These are phyloP conservation scores for Vinca minor DNA, from an alignment of 257 asterid species.

Conservation along the genomic window DNA sequence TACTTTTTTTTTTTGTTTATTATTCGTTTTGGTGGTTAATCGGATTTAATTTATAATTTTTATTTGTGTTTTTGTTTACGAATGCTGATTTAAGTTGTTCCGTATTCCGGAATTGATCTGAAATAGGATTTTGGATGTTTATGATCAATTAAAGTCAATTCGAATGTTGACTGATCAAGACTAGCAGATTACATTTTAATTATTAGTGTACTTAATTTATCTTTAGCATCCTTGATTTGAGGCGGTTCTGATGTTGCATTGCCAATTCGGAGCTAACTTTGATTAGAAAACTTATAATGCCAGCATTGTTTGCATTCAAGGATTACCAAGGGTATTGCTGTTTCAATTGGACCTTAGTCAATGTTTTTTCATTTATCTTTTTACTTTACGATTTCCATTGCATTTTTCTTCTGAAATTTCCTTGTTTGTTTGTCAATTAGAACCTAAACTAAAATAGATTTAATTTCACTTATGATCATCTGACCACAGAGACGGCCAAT, in stretches of 20 bases:
- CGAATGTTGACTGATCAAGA: constrained; percentile 10
- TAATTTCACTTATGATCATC: neutral
- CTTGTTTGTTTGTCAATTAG: neutral
- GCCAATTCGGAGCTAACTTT: neutral
- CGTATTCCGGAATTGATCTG: neutral
- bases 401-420: neutral
- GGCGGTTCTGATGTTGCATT: neutral
- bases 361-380: neutral
- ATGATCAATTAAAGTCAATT: neutral
- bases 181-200: neutral
- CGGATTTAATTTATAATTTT: no score
- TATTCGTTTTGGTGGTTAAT: neutral
- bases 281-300: neutral
- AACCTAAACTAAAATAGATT: neutral
- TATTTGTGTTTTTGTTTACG: neutral
- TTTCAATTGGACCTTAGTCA: neutral
- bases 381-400: neutral
- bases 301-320: no score
- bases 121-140: neutral
- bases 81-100: neutral
- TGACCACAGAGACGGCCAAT: neutral
- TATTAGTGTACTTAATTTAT: neutral
- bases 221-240: neutral
- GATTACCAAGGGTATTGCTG: neutral
- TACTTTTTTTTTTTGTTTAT: neutral